phyloP scores from a whole-genome alignment of 2,329 filamentous ascomycete species.

The Alternaria incomplexa region DNA sequence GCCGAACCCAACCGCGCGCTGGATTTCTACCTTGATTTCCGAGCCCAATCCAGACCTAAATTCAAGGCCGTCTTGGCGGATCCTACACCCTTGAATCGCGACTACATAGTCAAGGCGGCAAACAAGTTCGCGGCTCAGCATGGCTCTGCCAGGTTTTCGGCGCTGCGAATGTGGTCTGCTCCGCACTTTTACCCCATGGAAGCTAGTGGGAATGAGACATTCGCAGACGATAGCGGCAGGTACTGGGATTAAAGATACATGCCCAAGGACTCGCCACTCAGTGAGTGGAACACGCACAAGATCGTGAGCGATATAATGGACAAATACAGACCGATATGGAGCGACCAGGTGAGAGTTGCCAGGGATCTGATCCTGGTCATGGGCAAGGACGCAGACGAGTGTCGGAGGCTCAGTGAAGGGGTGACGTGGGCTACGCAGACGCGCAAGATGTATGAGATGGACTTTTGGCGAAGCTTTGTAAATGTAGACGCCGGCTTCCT shows the following conservation, averaged over 20 bases:
- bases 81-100: conserved; percentile 39
- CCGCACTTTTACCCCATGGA: conserved; percentile 60
- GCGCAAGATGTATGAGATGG: conserved; percentile 57
- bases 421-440: conserved; percentile 57
- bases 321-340: conserved; percentile 40
- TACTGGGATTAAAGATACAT: conserved; percentile 58
- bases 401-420: conserved; percentile 48
- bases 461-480: conserved; percentile 60
- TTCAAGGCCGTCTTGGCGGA: conserved; percentile 39
- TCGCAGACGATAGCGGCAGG: conserved; percentile 53
- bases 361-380: conserved; percentile 57
- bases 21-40: conserved; percentile 48
- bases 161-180: conserved; percentile 56
- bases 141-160: conserved; percentile 48
- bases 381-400: conserved; percentile 51
- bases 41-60: conserved; percentile 25
- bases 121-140: conserved; percentile 33
- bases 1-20: conserved; percentile 46
- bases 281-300: conserved; percentile 55
- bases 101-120: conserved; percentile 43
- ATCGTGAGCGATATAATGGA: conserved; percentile 40
- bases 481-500: conserved; percentile 56
- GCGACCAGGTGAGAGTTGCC: conserved; percentile 48
- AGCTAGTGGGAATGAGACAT: conserved; percentile 47
- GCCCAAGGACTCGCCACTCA: conserved; percentile 55